Percentiles rank a stretch among this genome's conserved stretches.
Evolutionary conservation across 108 stramenopile species (phyloP).

Genomic region (Fragilariopsis cylindrus): DNA sequence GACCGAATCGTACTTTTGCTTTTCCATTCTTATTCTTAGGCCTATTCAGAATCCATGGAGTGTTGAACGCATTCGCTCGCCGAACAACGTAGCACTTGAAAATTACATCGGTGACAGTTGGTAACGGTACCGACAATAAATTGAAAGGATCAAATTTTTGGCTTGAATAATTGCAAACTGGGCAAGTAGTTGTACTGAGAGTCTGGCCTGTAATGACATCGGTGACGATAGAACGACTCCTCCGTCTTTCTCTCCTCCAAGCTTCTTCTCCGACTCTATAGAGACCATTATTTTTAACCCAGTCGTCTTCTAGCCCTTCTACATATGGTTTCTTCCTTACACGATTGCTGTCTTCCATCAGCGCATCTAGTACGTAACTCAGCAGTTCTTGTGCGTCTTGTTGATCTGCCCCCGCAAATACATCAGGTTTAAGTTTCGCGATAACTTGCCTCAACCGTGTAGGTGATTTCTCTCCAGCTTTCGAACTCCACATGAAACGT

Average conservation of each 20-base stretch:
- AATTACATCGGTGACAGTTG: constrained; percentile 85
- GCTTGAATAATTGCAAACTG: constrained; percentile 72
- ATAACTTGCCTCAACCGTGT: constrained; percentile 71
- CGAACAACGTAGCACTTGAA: constrained; percentile 77
- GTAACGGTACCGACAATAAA: constrained; percentile 88
- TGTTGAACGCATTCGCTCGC: constrained; percentile 70
- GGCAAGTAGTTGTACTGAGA: constrained; percentile 83
- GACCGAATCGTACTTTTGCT: constrained; percentile 23
- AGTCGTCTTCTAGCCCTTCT: constrained; percentile 85
- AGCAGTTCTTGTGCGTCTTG: constrained; percentile 96
- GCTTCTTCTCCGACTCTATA: constrained; percentile 78
- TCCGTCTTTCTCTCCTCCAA: constrained; percentile 69
- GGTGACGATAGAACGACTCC: constrained; percentile 79
- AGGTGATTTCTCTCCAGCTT: constrained; percentile 74
- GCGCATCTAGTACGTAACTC: constrained; percentile 88
- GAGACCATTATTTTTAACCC: constrained; percentile 58
- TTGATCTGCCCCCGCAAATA: constrained; percentile 94
- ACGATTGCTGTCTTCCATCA: constrained; percentile 95
- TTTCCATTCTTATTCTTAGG: constrained; percentile 36
- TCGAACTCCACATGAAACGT: constrained; percentile 83
- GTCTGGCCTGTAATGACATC: constrained; percentile 88
- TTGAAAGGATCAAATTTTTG: constrained; percentile 95
- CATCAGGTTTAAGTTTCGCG: constrained; percentile 66
- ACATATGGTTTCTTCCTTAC: constrained; percentile 92
- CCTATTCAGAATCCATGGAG: constrained; percentile 61